Evolutionary conservation across 768 basidiomycete genomes (phyloP), one percentile per base, ranked within the genome.

Genomic region (Tulasnella sp.): DNA sequence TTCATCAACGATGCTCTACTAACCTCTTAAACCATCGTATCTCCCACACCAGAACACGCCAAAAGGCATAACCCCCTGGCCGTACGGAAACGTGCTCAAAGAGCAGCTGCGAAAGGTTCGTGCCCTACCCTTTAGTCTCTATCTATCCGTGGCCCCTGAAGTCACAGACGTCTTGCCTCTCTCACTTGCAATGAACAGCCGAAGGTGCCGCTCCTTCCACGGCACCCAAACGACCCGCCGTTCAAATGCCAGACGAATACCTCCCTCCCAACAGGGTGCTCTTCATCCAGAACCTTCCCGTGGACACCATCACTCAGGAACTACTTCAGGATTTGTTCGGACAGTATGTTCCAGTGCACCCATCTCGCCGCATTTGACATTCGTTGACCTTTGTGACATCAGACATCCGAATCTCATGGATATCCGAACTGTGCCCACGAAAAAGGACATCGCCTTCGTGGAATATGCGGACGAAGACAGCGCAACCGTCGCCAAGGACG

Each of bases 161-260:
- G n/a, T n/a, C n/a, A n/a, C n/a, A n/a, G n/a, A n/a, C n/a, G n/a
- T n/a, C n/a, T n/a, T n/a, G n/a, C n/a, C n/a, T n/a, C n/a, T n/a
- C n/a, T n/a, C n/a, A 9, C 53, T 8, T 27, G 24, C 34, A 7
- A 48, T n/a, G 10, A 8, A 9, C 24, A 58, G 38, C 62, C 85
- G 68, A 63, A 19, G 86, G 87, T 24, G 80, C 77, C 25, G 73
- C 80, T 2, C 76, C 85, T 5, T 72, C 75, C 4, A 81, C 87
- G 9, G 80, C 79, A 29, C 72, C 86, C 19, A 89, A 83, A 71
- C 80, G 87, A 44, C 87, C 87, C 22, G 82, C 83, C 64, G 86
- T 96, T 61, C 90, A 93, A 70, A 96, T 98, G 92, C 93, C 94
- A 42, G 96, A 99, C 84, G 96, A 99, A 71, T 98, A 97, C 71